phyloP scores from a whole-genome alignment of 1,284 basidiomycete genomes.

The Malassezia caprae region DNA sequence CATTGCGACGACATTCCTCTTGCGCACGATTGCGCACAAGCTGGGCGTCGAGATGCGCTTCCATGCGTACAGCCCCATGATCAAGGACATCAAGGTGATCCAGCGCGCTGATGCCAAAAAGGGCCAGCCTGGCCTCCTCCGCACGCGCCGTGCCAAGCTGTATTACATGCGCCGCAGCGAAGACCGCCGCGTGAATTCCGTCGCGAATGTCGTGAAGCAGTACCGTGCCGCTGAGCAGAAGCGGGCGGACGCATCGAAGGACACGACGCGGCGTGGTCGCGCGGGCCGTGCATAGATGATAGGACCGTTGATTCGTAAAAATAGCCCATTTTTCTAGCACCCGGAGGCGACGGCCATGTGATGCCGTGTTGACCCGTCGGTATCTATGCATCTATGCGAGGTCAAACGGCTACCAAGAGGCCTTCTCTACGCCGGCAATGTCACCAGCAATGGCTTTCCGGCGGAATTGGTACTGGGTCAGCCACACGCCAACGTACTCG shows the following conservation, averaged over 20 bases:
- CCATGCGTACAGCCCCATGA: slow-evolving; percentile 39
- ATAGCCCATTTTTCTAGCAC: not conserved
- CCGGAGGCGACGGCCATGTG: not conserved
- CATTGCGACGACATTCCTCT: slow-evolving; percentile 38
- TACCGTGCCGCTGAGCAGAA: slow-evolving; percentile 12
- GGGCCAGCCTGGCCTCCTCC: slow-evolving; percentile 29
- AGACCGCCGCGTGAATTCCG: slow-evolving; percentile 32
- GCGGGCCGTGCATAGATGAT: not conserved
- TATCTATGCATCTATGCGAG: not conserved
- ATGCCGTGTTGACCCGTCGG: not conserved
- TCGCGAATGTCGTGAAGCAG: slow-evolving; percentile 35
- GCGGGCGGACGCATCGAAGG: not conserved
- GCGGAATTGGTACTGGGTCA: slow-evolving; percentile 71
- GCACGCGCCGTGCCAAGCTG: slow-evolving; percentile 41
- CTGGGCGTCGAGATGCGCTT: slow-evolving; percentile 46
- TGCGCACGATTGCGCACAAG: slow-evolving; percentile 44
- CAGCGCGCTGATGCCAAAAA: slow-evolving; percentile 36
- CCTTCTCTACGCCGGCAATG: slow-evolving; percentile 75
- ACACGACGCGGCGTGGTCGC: not conserved
- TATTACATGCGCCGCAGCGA: slow-evolving; percentile 41
- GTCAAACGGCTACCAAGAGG: slow-evolving; percentile 60
- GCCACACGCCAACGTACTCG: slow-evolving; percentile 56
- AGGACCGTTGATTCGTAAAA: not conserved
- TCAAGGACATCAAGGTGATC: slow-evolving; percentile 43
- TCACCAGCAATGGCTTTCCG: slow-evolving; percentile 66